Percentiles rank a stretch among this genome's conserved stretches.
These are phyloP conservation scores for Penicillium brasilianum DNA, from an alignment of 2,329 filamentous ascomycete species.

Conservation along the genomic window DNA sequence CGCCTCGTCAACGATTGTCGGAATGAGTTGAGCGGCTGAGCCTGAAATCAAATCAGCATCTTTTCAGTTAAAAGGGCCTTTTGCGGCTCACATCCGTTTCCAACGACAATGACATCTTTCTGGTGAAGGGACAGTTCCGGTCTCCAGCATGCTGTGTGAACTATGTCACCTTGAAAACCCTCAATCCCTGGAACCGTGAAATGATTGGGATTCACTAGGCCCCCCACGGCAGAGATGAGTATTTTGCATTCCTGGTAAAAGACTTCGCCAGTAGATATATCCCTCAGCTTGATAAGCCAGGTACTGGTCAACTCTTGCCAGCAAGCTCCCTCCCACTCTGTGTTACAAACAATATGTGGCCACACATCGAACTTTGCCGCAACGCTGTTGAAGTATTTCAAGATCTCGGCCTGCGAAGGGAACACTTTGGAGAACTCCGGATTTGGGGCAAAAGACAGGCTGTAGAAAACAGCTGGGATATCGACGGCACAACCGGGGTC, in stretches of 20 bases:
- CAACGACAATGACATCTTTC: slow-evolving; percentile 23
- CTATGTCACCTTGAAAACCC: slow-evolving; percentile 13
- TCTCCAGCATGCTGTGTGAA: slow-evolving; percentile 25
- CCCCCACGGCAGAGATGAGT: slow-evolving; percentile 24
- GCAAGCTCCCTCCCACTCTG: slow-evolving; percentile 18
- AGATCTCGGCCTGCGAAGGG: slow-evolving; percentile 15
- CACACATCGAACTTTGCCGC: background rate
- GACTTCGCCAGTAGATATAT: slow-evolving; percentile 1
- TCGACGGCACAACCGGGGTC: slow-evolving; percentile 25
- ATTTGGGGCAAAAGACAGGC: slow-evolving; percentile 20
- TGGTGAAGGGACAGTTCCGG: background rate
- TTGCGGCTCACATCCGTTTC: slow-evolving; percentile 22
- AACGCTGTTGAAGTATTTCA: slow-evolving; percentile 16
- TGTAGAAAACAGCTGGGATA: slow-evolving; percentile 21
- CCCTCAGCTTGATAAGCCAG: slow-evolving; percentile 15
- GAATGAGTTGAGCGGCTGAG: slow-evolving; percentile 22
- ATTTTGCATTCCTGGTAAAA: slow-evolving; percentile 15
- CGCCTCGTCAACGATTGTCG: slow-evolving; percentile 15
- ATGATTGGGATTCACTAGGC: slow-evolving; percentile 12
- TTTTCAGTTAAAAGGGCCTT: background rate
- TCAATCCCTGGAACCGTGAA: slow-evolving; percentile 12
- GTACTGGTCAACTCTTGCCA: slow-evolving; percentile 16
- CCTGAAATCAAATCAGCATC: slow-evolving; percentile 8
- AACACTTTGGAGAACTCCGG: slow-evolving; percentile 14
- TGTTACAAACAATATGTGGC: slow-evolving; percentile 11